phyloP scores from a whole-genome alignment of 805 yeast genomes.

The Saccharomycopsis microspora region DNA sequence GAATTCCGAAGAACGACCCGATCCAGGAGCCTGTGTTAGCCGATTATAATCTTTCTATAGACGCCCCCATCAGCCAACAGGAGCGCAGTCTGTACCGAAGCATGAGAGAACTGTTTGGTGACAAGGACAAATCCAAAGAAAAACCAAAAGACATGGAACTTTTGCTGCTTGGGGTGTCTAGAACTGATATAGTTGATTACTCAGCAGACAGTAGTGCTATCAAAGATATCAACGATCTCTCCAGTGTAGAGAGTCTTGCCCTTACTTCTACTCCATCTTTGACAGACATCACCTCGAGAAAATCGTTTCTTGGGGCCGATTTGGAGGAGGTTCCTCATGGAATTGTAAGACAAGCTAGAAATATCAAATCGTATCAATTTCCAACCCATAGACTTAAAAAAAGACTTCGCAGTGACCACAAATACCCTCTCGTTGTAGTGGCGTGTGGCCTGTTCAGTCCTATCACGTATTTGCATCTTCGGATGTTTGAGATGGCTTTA shows the following conservation, averaged over 20 bases:
- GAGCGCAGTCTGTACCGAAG: conserved; percentile 16
- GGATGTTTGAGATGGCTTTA: conserved; percentile 99
- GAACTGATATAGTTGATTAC: too few relatives aligned
- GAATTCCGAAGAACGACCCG: conserved; percentile 65
- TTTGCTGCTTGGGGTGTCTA: too few relatives aligned
- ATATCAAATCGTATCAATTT: conserved; percentile 57
- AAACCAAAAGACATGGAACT: background rate
- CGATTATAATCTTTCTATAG: conserved; percentile 53
- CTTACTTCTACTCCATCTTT: background rate
- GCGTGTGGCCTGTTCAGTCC: conserved; percentile 98
- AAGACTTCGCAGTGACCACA: conserved; percentile 56
- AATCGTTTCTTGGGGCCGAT: conserved; percentile 41
- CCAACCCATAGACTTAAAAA: conserved; percentile 81
- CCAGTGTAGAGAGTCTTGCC: background rate
- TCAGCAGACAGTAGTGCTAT: background rate
- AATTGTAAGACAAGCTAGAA: conserved; percentile 74
- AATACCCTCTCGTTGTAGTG: conserved; percentile 84
- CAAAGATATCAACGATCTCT: background rate
- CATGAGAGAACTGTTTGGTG: background rate
- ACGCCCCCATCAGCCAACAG: conserved; percentile 54
- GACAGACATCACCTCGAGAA: background rate
- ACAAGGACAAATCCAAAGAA: too few relatives aligned
- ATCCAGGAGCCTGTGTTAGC: conserved; percentile 73
- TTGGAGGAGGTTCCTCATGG: conserved; percentile 97
- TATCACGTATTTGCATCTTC: conserved; percentile 81